A percentile compares a stretch with the other conserved stretches of the same genome.
Evolutionary conservation across 2,329 filamentous ascomycete species (phyloP).

Genomic region (Fusarium sambucinum): DNA sequence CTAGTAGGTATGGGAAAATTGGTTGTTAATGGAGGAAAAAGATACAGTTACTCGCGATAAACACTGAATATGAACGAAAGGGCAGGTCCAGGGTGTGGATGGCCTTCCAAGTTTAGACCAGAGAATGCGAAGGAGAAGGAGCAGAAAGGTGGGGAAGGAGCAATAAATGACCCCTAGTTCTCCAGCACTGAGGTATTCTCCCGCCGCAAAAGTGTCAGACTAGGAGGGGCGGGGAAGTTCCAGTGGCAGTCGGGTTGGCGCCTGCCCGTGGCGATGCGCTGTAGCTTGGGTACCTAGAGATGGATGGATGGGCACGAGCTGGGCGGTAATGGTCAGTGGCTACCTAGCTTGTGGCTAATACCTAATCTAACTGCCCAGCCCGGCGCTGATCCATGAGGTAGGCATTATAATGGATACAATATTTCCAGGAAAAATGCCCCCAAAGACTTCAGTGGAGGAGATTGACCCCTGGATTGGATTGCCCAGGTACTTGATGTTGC

Average conservation of each 20-base stretch:
- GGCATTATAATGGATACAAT: slow-evolving; percentile 1
- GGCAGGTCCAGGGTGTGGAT: slow-evolving; percentile 16
- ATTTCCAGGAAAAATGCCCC: slow-evolving; percentile 38
- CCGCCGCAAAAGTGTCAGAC: slow-evolving; percentile 32
- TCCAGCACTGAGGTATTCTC: slow-evolving; percentile 33
- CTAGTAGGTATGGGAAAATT: background rate
- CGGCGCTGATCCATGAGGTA: slow-evolving; percentile 15
- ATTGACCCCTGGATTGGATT: slow-evolving; percentile 26
- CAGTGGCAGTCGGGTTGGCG: slow-evolving; percentile 27
- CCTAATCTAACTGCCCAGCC: background rate
- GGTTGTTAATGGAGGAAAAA: slow-evolving; percentile 24
- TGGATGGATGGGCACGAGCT: background rate
- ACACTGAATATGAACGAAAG: slow-evolving; percentile 38
- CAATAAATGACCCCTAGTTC: slow-evolving; percentile 33
- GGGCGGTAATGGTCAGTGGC: slow-evolving; percentile 20
- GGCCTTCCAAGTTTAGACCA: slow-evolving; percentile 36
- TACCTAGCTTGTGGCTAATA: slow-evolving; percentile 4
- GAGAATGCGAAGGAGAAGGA: slow-evolving; percentile 38
- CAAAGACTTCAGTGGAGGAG: slow-evolving; percentile 30
- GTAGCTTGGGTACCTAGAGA: slow-evolving; percentile 4
- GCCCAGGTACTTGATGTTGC: slow-evolving; percentile 11
- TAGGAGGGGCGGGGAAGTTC: slow-evolving; percentile 30
- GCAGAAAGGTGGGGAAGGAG: slow-evolving; percentile 47
- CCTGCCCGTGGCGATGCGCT: slow-evolving; percentile 1
- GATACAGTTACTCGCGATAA: slow-evolving; percentile 2